These are phyloP conservation scores for Casuarina cunninghamiana DNA, from an alignment of 306 rosid species.

Conservation along the genomic window DNA sequence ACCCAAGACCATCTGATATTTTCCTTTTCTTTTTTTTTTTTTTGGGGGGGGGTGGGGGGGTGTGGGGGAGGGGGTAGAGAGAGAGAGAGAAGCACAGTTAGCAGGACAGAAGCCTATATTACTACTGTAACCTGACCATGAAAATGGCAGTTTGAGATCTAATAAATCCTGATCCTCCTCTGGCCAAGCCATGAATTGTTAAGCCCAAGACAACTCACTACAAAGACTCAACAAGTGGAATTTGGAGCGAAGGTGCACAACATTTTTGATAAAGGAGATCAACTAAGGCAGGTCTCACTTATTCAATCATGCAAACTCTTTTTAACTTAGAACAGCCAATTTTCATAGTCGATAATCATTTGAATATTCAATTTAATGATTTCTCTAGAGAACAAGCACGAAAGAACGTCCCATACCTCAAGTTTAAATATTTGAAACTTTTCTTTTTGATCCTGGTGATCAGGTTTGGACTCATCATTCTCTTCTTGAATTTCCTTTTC, in stretches of 20 bases:
- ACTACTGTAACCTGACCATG: not conserved
- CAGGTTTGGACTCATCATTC: slow-evolving; percentile 55
- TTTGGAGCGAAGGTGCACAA: not conserved
- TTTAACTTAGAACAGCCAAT: not conserved
- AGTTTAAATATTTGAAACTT: slow-evolving; percentile 74
- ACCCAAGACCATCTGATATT: not conserved
- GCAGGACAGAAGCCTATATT: not conserved
- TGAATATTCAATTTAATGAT: not conserved
- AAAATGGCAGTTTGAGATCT: not conserved
- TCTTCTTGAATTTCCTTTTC: slow-evolving; percentile 84
- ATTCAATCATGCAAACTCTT: not conserved
- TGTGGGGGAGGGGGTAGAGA: too few species aligned
- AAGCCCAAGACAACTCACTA: not conserved
- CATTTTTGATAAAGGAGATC: not conserved
- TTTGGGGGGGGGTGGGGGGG: too few species aligned
- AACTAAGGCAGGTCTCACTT: not conserved
- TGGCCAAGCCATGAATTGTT: not conserved
- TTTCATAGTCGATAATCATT: not conserved
- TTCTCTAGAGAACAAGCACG: slow-evolving; percentile 1
- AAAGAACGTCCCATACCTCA: slow-evolving; percentile 57
- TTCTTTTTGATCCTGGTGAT: slow-evolving; percentile 68
- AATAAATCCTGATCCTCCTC: not conserved
- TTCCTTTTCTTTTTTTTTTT: too few species aligned
- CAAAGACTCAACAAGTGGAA: not conserved
- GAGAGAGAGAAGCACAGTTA: not conserved